phyloP scores from a whole-genome alignment of 2,329 filamentous ascomycete genomes.

The Alternaria gansuensis region DNA sequence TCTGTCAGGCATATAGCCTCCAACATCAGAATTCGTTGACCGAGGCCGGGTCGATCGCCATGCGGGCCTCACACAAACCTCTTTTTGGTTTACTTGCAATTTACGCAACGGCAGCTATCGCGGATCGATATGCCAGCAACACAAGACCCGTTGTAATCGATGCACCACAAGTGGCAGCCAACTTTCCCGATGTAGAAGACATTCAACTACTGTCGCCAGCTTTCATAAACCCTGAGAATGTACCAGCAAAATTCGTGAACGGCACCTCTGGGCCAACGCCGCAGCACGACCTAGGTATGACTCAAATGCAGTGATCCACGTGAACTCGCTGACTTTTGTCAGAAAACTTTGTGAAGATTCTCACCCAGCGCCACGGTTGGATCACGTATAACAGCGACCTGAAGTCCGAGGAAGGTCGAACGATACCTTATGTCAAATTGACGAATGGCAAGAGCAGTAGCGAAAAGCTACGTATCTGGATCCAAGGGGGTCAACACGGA shows the following conservation, averaged over 20 bases:
- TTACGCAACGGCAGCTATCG: background rate
- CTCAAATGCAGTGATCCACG: rapidly evolving
- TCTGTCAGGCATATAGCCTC: background rate
- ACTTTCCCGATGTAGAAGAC: background rate
- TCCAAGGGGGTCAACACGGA: slow-evolving; percentile 44
- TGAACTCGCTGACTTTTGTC: background rate
- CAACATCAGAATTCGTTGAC: rapidly evolving
- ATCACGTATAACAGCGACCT: background rate
- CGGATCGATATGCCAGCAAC: background rate
- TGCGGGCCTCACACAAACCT: background rate
- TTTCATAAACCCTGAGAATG: background rate
- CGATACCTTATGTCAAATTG: background rate
- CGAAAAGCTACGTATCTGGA: slow-evolving; percentile 37
- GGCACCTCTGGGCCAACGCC: background rate
- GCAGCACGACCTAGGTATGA: background rate
- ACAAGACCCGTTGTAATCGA: background rate
- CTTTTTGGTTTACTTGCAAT: background rate
- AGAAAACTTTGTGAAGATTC: background rate
- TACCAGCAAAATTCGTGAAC: background rate
- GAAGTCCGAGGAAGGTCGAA: background rate
- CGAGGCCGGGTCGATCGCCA: background rate
- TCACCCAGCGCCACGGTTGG: background rate
- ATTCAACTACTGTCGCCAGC: background rate
- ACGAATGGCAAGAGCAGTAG: slow-evolving; percentile 17
- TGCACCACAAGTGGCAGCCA: slow-evolving; percentile 1